phyloP scores from a whole-genome alignment of 2,329 filamentous ascomycete species.

The Monilinia vaccinii-corymbosi region DNA sequence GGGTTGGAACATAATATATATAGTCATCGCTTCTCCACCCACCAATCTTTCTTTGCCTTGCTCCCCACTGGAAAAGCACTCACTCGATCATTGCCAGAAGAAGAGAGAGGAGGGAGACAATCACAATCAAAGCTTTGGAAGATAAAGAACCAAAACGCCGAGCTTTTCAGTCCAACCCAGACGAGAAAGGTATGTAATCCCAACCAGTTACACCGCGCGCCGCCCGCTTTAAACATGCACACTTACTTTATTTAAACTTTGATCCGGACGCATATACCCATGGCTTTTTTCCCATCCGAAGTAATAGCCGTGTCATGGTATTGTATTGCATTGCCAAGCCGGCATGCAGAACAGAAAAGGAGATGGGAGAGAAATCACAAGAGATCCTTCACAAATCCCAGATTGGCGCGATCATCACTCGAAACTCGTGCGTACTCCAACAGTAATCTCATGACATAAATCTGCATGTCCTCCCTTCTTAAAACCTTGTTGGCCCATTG shows the following conservation, averaged over 20 bases:
- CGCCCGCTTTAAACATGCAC: background rate
- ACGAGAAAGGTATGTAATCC: background rate
- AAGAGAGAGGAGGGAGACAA: too few relatives aligned
- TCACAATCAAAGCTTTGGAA: too few relatives aligned
- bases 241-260: too few relatives aligned
- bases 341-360: background rate
- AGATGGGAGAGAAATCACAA: constrained; percentile 6
- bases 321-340: background rate
- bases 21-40: too few relatives aligned
- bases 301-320: background rate
- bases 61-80: too few relatives aligned
- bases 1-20: too few relatives aligned
- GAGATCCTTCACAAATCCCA: constrained; percentile 29
- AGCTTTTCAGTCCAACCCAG: background rate
- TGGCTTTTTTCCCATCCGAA: background rate
- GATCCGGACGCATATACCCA: background rate
- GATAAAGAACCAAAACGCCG: background rate
- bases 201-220: background rate
- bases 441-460: constrained; percentile 55
- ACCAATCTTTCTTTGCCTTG: too few relatives aligned
- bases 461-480: constrained; percentile 58
- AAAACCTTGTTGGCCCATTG: constrained; percentile 66
- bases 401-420: constrained; percentile 29
- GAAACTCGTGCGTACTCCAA: constrained; percentile 46
- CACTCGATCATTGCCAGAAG: too few relatives aligned